Conservation (phyloP, 2,329 filamentous ascomycete species). For the Aspergillus clavatus region DNA sequence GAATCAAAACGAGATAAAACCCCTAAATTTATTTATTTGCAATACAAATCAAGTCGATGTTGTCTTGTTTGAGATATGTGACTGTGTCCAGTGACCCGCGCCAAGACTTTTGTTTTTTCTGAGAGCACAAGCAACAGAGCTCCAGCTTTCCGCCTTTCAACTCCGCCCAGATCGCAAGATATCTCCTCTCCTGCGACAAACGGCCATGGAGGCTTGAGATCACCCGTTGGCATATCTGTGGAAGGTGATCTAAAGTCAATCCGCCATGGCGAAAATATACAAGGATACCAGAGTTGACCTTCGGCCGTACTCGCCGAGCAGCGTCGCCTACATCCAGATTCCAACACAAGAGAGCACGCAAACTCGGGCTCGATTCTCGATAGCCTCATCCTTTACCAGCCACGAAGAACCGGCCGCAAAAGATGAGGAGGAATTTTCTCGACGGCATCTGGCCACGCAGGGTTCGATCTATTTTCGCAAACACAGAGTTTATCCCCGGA, state of each 20-base stretch:
- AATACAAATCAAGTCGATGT: not conserved
- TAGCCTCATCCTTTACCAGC: slow-evolving; percentile 40
- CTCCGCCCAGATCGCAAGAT: slow-evolving; percentile 13
- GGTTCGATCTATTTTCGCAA: slow-evolving; percentile 81
- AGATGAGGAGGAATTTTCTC: slow-evolving; percentile 63
- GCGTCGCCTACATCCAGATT: slow-evolving; percentile 66
- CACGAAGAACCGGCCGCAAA: slow-evolving; percentile 46
- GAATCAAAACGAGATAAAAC: too few species aligned
- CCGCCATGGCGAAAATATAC: slow-evolving; percentile 66
- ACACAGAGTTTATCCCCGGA: slow-evolving; percentile 69
- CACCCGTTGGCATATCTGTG: slow-evolving; percentile 15
- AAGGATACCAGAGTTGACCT: slow-evolving; percentile 84
- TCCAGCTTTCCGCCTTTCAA: slow-evolving; percentile 26
- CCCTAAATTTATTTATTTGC: not conserved
- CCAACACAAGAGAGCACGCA: slow-evolving; percentile 47
- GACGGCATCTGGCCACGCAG: slow-evolving; percentile 67
- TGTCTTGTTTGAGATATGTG: too few species aligned
- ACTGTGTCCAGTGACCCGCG: slow-evolving; percentile 15
- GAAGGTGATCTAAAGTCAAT: slow-evolving; percentile 18
- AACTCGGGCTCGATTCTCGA: slow-evolving; percentile 42
- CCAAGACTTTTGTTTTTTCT: slow-evolving; percentile 38
- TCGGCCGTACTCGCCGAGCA: slow-evolving; percentile 65
- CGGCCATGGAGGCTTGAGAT: slow-evolving; percentile 32
- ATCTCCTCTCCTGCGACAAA: slow-evolving; percentile 13
- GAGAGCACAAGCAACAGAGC: slow-evolving; percentile 20